Percentiles rank a stretch among this genome's conserved stretches.
Conservation (phyloP, 2,329 filamentous ascomycete species). For the Fusarium avenaceum region DNA sequence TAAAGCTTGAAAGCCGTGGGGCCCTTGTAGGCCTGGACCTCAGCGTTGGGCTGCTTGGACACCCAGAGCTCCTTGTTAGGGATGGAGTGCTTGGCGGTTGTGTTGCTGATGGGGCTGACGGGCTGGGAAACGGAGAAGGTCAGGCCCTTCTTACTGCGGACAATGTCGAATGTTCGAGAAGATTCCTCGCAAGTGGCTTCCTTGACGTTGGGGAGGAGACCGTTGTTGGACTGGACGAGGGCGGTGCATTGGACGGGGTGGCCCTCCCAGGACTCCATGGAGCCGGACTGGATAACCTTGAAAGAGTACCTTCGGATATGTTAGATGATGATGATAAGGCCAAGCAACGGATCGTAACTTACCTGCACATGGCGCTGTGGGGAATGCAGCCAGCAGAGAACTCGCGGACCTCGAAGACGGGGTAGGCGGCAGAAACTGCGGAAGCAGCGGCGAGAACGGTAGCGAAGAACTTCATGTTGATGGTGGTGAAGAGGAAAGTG, state of each 20-base stretch:
- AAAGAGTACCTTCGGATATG: slow-evolving; percentile 19
- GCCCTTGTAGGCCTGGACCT: slow-evolving; percentile 51
- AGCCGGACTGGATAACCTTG: slow-evolving; percentile 34
- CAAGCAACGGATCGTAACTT: neutral
- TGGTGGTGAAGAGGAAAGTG: neutral
- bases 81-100: slow-evolving; percentile 48
- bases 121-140: slow-evolving; percentile 49
- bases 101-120: slow-evolving; percentile 45
- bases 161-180: slow-evolving; percentile 50
- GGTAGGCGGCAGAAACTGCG: slow-evolving; percentile 9
- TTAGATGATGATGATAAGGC: neutral
- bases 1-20: slow-evolving; percentile 31
- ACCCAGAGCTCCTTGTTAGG: slow-evolving; percentile 29
- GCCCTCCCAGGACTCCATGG: slow-evolving; percentile 46
- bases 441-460: slow-evolving; percentile 27
- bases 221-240: slow-evolving; percentile 37
- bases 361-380: slow-evolving; percentile 33
- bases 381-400: slow-evolving; percentile 31
- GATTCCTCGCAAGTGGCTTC: slow-evolving; percentile 49
- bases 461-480: slow-evolving; percentile 40
- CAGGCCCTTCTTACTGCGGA: slow-evolving; percentile 44
- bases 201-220: slow-evolving; percentile 51
- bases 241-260: slow-evolving; percentile 43
- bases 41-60: slow-evolving; percentile 37
- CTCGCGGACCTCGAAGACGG: slow-evolving; percentile 23